Evolutionary conservation across 176 grass and related monocot genomes (phyloP).

Genomic region (Bolboschoenus planiculmis): DNA sequence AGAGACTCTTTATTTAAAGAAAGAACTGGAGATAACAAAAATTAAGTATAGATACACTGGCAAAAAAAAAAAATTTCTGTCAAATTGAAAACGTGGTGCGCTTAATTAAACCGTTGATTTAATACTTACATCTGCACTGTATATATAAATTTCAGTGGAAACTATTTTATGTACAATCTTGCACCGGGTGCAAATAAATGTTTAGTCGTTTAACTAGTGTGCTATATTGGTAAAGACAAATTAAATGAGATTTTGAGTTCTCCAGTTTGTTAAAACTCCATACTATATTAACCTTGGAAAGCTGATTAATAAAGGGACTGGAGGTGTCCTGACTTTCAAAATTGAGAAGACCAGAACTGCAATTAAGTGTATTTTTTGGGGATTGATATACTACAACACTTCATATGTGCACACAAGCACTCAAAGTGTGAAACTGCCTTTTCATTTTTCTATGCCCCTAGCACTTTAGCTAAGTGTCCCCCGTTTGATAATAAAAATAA

Average conservation of each 20-base stretch:
- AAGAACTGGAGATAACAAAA: neutral
- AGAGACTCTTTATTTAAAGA: neutral
- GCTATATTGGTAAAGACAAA: neutral
- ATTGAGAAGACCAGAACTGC: neutral
- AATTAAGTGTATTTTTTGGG: neutral
- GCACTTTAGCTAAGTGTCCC: neutral
- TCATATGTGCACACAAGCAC: neutral
- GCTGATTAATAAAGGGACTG: neutral
- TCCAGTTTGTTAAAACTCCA: neutral
- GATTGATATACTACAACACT: neutral
- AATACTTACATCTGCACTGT: neutral
- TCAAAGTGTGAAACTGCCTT: conserved; percentile 10
- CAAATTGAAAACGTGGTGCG: neutral
- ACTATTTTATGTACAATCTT: neutral
- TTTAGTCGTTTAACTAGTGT: neutral
- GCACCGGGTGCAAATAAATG: neutral
- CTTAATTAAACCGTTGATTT: neutral
- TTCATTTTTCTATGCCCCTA: neutral
- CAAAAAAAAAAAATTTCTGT: neutral
- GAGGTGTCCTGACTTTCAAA: neutral
- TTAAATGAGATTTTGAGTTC: neutral
- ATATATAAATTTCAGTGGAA: neutral
- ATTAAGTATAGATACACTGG: neutral
- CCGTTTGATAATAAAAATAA: neutral
- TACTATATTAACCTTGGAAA: neutral